A percentile compares a stretch with the other conserved stretches of the same genome.
Conservation (phyloP, 805 yeast genomes). For the Nakazawaea wickerhamii region DNA sequence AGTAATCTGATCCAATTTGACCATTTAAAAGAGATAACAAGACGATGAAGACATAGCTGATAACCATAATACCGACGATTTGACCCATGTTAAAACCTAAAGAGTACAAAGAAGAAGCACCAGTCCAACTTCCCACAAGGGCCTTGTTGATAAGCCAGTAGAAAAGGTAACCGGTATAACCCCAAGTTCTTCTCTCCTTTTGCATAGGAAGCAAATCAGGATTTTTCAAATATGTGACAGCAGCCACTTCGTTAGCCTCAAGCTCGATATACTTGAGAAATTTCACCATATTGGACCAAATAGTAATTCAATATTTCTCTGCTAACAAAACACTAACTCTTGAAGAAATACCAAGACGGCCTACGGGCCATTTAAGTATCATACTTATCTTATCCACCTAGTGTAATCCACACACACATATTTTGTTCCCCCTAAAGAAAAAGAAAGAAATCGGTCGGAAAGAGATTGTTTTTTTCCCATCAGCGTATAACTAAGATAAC, state of each 20-base stretch:
- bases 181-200: constrained; percentile 25
- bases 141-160: constrained; percentile 33
- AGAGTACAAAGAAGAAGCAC: constrained; percentile 30
- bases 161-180: constrained; percentile 24
- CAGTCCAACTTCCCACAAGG: constrained; percentile 32
- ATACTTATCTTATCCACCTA: too few relatives aligned
- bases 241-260: neutral
- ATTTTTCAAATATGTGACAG: constrained; percentile 20
- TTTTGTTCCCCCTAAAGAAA: too few relatives aligned
- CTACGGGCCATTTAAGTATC: too few relatives aligned
- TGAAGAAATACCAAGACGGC: too few relatives aligned
- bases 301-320: too few relatives aligned
- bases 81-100: constrained; percentile 42
- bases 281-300: neutral
- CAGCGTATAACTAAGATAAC: too few relatives aligned
- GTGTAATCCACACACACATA: too few relatives aligned
- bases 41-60: constrained; percentile 42
- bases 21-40: constrained; percentile 41
- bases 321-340: too few relatives aligned
- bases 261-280: neutral
- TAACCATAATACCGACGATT: constrained; percentile 36
- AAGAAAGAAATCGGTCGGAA: too few relatives aligned
- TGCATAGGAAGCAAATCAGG: constrained; percentile 29
- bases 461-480: too few relatives aligned
- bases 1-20: constrained; percentile 43